Percentiles rank a stretch among this genome's conserved stretches.
Conservation (phyloP, 805 yeast genomes). For the Blastobotrys mokoenaii region DNA sequence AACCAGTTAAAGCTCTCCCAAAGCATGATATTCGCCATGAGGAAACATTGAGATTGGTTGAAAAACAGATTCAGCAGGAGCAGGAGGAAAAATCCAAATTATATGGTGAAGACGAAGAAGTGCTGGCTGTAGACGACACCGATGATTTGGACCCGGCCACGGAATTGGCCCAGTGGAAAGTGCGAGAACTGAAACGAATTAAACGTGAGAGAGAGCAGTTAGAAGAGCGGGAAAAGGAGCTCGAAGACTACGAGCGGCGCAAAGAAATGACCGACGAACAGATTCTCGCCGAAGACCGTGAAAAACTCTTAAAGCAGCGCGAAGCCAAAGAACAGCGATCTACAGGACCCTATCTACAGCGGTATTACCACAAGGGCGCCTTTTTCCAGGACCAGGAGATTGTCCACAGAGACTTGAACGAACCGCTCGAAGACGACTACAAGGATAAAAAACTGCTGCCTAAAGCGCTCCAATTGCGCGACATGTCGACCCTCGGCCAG, state of each 20-base stretch:
- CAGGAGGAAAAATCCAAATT: slow-evolving; percentile 17
- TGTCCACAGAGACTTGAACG: slow-evolving; percentile 27
- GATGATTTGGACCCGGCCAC: slow-evolving; percentile 48
- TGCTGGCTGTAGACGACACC: slow-evolving; percentile 43
- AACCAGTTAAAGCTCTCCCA: too few relatives aligned
- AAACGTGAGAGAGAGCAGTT: slow-evolving; percentile 32
- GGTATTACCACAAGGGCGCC: slow-evolving; percentile 28
- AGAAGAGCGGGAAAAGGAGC: slow-evolving; percentile 27
- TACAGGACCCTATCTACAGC: slow-evolving; percentile 19
- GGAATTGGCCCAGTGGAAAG: slow-evolving; percentile 37
- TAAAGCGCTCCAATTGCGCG: slow-evolving; percentile 23
- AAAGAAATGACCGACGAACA: slow-evolving; percentile 26
- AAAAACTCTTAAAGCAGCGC: slow-evolving; percentile 11
- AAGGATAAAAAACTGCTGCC: slow-evolving; percentile 23
- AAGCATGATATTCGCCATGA: slow-evolving; percentile 7
- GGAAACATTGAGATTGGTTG: slow-evolving; percentile 21
- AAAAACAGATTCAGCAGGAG: slow-evolving; percentile 23
- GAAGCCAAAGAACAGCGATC: slow-evolving; percentile 6
- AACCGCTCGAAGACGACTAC: slow-evolving; percentile 26
- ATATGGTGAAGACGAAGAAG: slow-evolving; percentile 18
- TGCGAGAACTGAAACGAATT: slow-evolving; percentile 33
- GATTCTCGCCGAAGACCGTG: slow-evolving; percentile 13
- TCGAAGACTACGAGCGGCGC: slow-evolving; percentile 28
- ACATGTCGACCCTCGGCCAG: slow-evolving; percentile 20
- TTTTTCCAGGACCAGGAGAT: slow-evolving; percentile 29